Evolutionary conservation across 805 yeast species (phyloP).

Genomic region (Ogataea ganodermae): DNA sequence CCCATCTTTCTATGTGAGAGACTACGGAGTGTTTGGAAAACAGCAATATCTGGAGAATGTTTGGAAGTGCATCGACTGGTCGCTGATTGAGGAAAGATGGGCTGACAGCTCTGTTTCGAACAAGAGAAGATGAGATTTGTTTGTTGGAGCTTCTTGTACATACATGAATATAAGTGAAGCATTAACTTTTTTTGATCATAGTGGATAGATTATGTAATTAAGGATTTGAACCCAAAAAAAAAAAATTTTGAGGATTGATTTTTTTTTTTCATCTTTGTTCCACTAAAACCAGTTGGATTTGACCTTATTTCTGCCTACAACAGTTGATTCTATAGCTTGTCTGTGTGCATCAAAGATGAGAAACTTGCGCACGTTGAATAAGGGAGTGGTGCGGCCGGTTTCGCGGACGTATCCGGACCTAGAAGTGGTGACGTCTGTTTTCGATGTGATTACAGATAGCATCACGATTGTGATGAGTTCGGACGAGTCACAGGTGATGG

Average conservation of each 20-base stretch:
- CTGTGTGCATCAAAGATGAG: constrained; percentile 36
- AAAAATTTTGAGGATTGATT: constrained; percentile 5
- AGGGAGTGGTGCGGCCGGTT: constrained; percentile 52
- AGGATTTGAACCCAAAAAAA: neutral
- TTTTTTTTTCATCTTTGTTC: neutral
- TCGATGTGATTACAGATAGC: constrained; percentile 75
- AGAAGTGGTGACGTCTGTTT: constrained; percentile 52
- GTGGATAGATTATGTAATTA: constrained; percentile 12
- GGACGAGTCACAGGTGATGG: constrained; percentile 55
- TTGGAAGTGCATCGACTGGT: constrained; percentile 86
- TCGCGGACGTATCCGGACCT: constrained; percentile 68
- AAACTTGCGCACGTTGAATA: constrained; percentile 44
- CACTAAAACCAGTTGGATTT: too few species aligned
- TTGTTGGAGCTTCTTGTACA: constrained; percentile 10
- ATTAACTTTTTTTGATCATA: neutral
- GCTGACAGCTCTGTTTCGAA: constrained; percentile 17
- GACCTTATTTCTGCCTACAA: neutral
- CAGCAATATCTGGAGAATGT: constrained; percentile 68
- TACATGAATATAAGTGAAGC: constrained; percentile 1
- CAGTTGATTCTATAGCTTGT: too few species aligned
- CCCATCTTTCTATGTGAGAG: constrained; percentile 67
- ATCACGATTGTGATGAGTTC: constrained; percentile 64
- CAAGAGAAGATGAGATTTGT: constrained; percentile 4
- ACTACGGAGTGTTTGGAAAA: constrained; percentile 81
- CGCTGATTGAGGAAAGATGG: constrained; percentile 56